Conservation (phyloP, 140 eudicot species). For the Anethum foeniculum region DNA sequence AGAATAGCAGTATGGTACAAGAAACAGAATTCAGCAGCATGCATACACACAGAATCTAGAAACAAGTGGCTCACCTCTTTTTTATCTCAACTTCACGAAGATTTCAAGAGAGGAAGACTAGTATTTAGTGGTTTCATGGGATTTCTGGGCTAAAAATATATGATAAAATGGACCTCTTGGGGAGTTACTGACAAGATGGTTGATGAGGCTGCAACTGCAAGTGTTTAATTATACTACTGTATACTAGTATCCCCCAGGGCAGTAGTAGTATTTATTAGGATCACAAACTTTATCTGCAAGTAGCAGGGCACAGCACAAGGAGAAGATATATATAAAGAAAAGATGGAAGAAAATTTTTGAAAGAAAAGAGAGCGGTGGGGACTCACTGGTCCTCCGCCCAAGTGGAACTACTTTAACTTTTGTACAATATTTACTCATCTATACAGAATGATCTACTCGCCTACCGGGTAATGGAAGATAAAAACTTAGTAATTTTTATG, state of each 20-base stretch:
- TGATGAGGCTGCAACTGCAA: neutral
- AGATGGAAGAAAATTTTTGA: no score
- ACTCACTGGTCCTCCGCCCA: no score
- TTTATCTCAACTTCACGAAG: neutral
- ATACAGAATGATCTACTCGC: no score
- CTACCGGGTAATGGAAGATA: no score
- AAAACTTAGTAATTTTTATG: no score
- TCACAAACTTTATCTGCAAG: conserved; percentile 3
- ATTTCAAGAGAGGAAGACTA: neutral
- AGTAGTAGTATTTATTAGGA: neutral
- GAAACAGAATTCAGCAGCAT: neutral
- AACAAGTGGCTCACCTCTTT: neutral
- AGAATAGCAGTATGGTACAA: neutral
- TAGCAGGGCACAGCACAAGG: neutral
- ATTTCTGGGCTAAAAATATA: neutral
- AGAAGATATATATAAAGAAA: no score
- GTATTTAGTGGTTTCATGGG: neutral
- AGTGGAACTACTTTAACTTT: no score
- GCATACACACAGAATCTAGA: neutral
- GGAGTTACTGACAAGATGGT: neutral
- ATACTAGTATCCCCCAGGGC: neutral
- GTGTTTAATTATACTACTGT: neutral
- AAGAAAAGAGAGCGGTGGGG: no score
- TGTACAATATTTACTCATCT: no score
- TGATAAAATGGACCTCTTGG: neutral